Base-by-base conservation (phyloP, 345 rosid genomes). In the Hibiscus tridactylites region DNA sequence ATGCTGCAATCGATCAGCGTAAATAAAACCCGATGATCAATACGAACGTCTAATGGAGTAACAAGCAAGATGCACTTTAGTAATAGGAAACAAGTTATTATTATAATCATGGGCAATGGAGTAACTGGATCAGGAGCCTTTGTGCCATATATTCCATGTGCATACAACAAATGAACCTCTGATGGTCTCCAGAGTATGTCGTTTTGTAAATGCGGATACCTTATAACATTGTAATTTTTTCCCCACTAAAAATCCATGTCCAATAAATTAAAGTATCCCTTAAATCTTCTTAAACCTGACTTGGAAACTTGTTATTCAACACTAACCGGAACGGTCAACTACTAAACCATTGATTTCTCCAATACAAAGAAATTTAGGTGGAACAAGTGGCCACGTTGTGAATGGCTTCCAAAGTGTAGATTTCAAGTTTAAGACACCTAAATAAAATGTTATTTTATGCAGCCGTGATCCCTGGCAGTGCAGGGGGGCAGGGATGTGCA, bases 1-100 rank as follows among this genome's bases (percentile, higher is more conserved):
- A 84, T 95, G 96, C 97, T 95, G 91, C 87, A 3, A 44, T 44
- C 24, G 9, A 24, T 65, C 15, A 9, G 13, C 70, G 46, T 21
- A 5, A 12, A 12, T 1, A 49, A 44, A 65, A 42, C 16, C 1
- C 37, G 8, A 39, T 5, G 2, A 21, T 65, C 19, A 46, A 12
- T 65, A 65, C 31, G 0, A 0, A 21, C 56, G 12, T 1, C 21
- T 8, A 7, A 21, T 19, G 26, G 15, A 39, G 2, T 54, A 7
- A 54, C 12, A 39, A 9, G 7, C 26, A 17, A 39, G 50, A 15
- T 19, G 50, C 67, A 3, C 49, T 62, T 63, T 47, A 33, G 44
- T 15, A 33, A 61, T 35, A 0, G 39, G 39, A 35, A 35, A 35
- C 8, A 7, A 7, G 2, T 61, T 33, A 6, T 57, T 28, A 15